phyloP scores from a whole-genome alignment of 2,329 filamentous ascomycete species.

The Periconia digitata region DNA sequence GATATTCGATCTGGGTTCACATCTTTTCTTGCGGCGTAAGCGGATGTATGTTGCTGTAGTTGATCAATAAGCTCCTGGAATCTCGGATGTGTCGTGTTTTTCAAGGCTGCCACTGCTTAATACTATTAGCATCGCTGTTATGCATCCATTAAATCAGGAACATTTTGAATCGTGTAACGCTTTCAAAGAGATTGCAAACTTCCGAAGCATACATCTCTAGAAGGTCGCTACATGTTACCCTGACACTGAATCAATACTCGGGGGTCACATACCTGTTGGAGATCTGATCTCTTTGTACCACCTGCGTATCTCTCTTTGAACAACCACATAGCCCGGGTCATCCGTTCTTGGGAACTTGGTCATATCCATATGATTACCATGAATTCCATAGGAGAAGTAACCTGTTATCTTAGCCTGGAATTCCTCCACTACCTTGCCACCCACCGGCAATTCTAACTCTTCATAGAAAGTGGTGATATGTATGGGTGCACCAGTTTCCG shows the following conservation, averaged over 20 bases:
- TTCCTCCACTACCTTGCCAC: neutral
- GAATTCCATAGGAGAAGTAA: conserved; percentile 1
- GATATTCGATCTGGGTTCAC: conserved; percentile 15
- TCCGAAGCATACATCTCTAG: too few relatives aligned
- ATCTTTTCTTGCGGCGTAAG: conserved; percentile 11
- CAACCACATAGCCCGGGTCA: conserved; percentile 3
- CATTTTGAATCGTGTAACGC: too few relatives aligned
- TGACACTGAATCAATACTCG: too few relatives aligned
- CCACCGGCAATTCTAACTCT: neutral
- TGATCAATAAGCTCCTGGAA: neutral
- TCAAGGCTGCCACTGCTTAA: neutral
- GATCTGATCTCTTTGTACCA: conserved; percentile 3
- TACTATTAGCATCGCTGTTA: too few relatives aligned
- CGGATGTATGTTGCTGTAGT: neutral
- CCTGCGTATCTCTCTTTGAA: neutral
- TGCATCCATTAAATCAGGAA: too few relatives aligned
- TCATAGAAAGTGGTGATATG: conserved; percentile 8
- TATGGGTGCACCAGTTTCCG: neutral
- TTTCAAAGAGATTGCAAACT: too few relatives aligned
- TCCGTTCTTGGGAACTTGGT: conserved; percentile 1
- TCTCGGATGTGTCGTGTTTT: neutral
- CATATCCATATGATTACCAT: conserved; percentile 7
- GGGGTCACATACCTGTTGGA: neutral
- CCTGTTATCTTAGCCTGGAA: neutral
- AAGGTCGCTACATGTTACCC: too few relatives aligned